A percentile compares a stretch with the other conserved stretches of the same genome.
Evolutionary conservation across 164 flowering plant species (phyloP).

Genomic region (Euptelea pleiosperma): DNA sequence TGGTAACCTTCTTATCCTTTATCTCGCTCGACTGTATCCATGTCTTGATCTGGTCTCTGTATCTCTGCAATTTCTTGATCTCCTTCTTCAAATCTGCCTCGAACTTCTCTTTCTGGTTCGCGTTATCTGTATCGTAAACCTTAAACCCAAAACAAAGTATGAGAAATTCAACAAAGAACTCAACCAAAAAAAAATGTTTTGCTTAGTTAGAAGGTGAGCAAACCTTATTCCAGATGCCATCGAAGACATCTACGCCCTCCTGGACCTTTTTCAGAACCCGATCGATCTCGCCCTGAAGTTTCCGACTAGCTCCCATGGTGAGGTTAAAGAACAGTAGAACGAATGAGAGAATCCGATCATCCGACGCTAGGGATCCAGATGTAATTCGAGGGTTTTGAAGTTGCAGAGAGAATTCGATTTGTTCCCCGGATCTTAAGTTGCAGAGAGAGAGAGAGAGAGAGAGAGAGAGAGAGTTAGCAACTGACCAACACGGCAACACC

Average conservation of each 20-base stretch:
- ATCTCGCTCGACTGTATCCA: slow-evolving; percentile 99
- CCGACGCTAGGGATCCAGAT: too few relatives aligned
- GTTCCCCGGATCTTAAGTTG: too few relatives aligned
- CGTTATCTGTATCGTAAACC: slow-evolving; percentile 98
- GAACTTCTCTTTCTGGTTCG: slow-evolving; percentile 97
- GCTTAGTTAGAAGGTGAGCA: neutral
- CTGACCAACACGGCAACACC: too few relatives aligned
- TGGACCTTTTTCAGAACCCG: slow-evolving; percentile 98
- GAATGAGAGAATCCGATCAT: too few relatives aligned
- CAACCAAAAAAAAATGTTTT: neutral
- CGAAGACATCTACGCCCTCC: slow-evolving; percentile 96
- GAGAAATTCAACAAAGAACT: neutral
- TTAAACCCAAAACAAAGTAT: slow-evolving; percentile 29
- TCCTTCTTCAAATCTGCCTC: slow-evolving; percentile 99
- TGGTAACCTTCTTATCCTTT: slow-evolving; percentile 86
- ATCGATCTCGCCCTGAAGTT: slow-evolving; percentile 98
- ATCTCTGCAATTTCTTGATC: slow-evolving; percentile 95
- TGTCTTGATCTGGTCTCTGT: slow-evolving; percentile 97
- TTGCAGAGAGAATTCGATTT: too few relatives aligned
- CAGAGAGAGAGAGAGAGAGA: too few relatives aligned
- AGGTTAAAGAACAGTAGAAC: too few relatives aligned
- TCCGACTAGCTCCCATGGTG: slow-evolving; percentile 93
- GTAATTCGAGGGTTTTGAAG: too few relatives aligned
- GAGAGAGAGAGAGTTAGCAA: too few relatives aligned
- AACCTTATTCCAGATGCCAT: slow-evolving; percentile 99